Conservation (phyloP, 2,329 filamentous ascomycete species). For the Decorospora gaudefroyi region DNA sequence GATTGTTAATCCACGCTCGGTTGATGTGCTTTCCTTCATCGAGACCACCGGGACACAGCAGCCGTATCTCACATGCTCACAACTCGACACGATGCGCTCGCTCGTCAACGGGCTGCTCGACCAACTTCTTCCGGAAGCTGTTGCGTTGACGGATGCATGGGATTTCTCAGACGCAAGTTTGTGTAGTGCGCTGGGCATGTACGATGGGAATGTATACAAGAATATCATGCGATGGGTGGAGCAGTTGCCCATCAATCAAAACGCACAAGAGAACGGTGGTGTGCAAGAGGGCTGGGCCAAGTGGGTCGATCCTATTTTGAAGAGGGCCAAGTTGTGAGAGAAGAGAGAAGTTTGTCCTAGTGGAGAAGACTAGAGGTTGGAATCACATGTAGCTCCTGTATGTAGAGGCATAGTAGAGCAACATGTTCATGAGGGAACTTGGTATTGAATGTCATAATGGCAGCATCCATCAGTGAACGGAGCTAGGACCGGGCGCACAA, state of each 20-base stretch:
- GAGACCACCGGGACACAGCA: constrained; percentile 12
- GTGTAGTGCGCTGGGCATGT: constrained; percentile 56
- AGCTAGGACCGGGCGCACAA: too few species aligned
- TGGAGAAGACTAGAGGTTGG: too few species aligned
- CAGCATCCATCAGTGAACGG: too few species aligned
- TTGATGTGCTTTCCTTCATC: constrained; percentile 34
- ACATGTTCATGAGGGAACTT: too few species aligned
- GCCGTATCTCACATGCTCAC: constrained; percentile 7
- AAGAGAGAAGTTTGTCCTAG: too few species aligned
- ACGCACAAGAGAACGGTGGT: constrained; percentile 1
- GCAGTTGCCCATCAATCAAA: constrained; percentile 33
- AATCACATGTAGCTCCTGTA: too few species aligned
- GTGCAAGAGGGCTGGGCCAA: constrained; percentile 5
- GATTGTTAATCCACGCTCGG: constrained; percentile 38
- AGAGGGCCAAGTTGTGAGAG: too few species aligned
- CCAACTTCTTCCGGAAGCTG: constrained; percentile 53
- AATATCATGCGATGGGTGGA: constrained; percentile 47
- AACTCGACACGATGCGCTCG: constrained; percentile 48
- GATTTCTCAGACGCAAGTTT: constrained; percentile 57
- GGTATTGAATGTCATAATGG: too few species aligned
- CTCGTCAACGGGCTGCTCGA: constrained; percentile 46
- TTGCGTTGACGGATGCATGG: constrained; percentile 56
- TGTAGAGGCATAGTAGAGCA: too few species aligned
- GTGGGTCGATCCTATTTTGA: constrained; percentile 10
- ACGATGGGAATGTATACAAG: constrained; percentile 58